Percentiles rank a stretch among this genome's conserved stretches.
Evolutionary conservation across 345 rosid genomes (phyloP).

Genomic region (Limnanthes douglasii): DNA sequence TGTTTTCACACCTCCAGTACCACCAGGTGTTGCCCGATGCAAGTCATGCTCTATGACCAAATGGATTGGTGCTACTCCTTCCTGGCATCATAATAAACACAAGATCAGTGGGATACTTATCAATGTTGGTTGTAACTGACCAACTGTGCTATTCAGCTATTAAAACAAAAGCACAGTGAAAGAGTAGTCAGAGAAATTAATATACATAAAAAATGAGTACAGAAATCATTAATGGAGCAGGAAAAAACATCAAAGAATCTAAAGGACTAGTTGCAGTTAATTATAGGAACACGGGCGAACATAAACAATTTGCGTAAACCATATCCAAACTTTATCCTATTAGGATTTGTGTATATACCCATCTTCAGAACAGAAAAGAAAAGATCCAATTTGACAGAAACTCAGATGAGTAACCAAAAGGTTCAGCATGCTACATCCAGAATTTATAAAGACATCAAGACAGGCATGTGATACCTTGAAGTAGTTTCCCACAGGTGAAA

Average conservation of each 20-base stretch:
- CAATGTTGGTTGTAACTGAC: too few species aligned
- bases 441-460: too few species aligned
- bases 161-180: too few species aligned
- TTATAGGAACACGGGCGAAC: not conserved
- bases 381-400: too few species aligned
- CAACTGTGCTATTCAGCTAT: too few species aligned
- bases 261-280: too few species aligned
- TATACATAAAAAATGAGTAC: not conserved
- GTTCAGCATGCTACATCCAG: too few species aligned
- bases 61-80: slow-evolving; percentile 50
- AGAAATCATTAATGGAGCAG: not conserved
- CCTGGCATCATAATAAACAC: slow-evolving; percentile 33
- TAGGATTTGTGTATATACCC: too few species aligned
- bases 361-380: too few species aligned
- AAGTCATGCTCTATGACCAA: slow-evolving; percentile 16
- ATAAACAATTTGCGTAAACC: not conserved
- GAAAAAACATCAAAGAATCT: not conserved
- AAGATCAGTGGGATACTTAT: too few species aligned
- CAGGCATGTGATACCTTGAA: slow-evolving; percentile 39
- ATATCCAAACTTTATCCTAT: too few species aligned
- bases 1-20: slow-evolving; percentile 90
- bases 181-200: not conserved
- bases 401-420: too few species aligned
- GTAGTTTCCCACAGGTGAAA: slow-evolving; percentile 94
- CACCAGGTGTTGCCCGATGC: slow-evolving; percentile 90